phyloP scores from a whole-genome alignment of 2,329 filamentous ascomycete genomes.

The Xylaria hypoxylon region DNA sequence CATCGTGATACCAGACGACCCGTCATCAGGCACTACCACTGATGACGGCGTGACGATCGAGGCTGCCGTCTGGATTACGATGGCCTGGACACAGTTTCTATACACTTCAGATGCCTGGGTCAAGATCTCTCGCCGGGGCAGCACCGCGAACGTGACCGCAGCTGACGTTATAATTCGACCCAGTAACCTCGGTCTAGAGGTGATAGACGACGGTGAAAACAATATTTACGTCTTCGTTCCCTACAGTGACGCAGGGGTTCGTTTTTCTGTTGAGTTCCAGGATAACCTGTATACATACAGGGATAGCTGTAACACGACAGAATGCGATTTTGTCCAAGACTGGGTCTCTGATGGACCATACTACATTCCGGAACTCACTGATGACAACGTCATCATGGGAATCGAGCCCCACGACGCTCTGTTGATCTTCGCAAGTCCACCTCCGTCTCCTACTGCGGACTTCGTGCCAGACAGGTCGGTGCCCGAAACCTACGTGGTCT shows the following conservation, averaged over 20 bases:
- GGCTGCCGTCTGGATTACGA: conserved; percentile 23
- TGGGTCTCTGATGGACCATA: conserved; percentile 15
- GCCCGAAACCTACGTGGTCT: conserved; percentile 16
- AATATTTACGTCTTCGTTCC: conserved; percentile 1
- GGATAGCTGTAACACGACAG: conserved; percentile 20
- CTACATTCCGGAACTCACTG: conserved; percentile 14
- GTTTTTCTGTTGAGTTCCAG: conserved; percentile 26
- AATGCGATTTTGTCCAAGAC: conserved; percentile 25
- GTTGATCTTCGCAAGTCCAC: conserved; percentile 14
- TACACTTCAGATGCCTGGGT: conserved; percentile 24
- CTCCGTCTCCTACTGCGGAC: neutral
- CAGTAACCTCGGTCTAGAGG: neutral
- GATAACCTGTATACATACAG: conserved; percentile 26
- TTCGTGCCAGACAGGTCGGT: neutral
- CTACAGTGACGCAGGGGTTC: neutral
- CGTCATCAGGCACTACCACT: conserved; percentile 15
- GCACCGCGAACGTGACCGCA: conserved; percentile 20
- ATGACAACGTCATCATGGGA: conserved; percentile 10
- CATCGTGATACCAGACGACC: conserved; percentile 15
- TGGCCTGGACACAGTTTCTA: conserved; percentile 28
- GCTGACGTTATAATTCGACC: conserved; percentile 17
- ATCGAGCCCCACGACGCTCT: conserved; percentile 10
- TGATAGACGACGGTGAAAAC: neutral
- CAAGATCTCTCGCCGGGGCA: conserved; percentile 23
- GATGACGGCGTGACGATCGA: conserved; percentile 22